These are phyloP conservation scores for Penicillium corylophilum DNA, from an alignment of 2,329 filamentous ascomycete species.

Conservation along the genomic window DNA sequence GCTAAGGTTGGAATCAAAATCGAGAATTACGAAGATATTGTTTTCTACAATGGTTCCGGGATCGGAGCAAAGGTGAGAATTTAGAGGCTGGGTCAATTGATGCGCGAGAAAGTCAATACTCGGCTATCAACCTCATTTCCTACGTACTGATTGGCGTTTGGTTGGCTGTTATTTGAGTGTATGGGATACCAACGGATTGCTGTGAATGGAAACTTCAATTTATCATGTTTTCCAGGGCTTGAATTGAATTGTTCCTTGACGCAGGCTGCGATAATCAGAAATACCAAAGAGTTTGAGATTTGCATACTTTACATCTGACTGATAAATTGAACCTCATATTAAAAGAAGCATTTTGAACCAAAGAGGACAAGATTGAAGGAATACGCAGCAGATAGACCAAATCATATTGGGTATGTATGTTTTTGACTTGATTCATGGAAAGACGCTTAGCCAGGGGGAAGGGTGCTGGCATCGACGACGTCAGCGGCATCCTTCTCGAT, in stretches of 20 bases:
- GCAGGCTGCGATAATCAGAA: neutral
- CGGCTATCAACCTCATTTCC: neutral
- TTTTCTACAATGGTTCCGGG: conserved; percentile 69
- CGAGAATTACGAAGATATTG: conserved; percentile 68
- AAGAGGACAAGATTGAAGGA: conserved; percentile 7
- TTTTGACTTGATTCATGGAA: conserved; percentile 20
- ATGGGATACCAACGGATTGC: neutral
- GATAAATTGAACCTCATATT: neutral
- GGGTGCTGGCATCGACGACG: conserved; percentile 87
- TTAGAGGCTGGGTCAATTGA: conserved; percentile 1
- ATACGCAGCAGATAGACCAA: conserved; percentile 16
- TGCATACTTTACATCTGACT: neutral
- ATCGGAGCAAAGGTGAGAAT: conserved; percentile 64
- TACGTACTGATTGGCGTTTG: neutral
- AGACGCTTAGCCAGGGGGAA: conserved; percentile 75
- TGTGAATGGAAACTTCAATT: neutral
- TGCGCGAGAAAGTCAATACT: neutral
- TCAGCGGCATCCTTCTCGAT: conserved; percentile 86
- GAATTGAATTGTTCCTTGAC: neutral
- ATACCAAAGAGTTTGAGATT: neutral
- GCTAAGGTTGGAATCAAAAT: conserved; percentile 74
- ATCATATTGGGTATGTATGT: conserved; percentile 24
- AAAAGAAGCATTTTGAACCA: neutral
- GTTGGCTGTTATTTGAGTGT: neutral
- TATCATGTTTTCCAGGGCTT: neutral